These are phyloP conservation scores for Vicia sativa DNA, from an alignment of 306 rosid genomes.

Conservation along the genomic window DNA sequence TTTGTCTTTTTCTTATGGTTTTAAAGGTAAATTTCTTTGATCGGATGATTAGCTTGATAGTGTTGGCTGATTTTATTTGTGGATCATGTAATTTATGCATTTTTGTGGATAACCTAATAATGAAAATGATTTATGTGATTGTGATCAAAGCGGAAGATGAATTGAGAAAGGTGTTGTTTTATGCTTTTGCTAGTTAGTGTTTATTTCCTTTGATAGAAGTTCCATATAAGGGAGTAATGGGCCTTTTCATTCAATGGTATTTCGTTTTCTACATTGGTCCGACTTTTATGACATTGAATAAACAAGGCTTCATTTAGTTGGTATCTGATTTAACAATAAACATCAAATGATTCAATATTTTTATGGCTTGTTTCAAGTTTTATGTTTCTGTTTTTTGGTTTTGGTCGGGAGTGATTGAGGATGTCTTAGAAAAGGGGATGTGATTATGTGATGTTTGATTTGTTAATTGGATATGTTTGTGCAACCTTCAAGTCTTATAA, in stretches of 20 bases:
- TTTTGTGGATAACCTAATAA: background rate
- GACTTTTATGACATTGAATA: background rate
- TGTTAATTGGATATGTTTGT: background rate
- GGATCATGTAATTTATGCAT: conserved; percentile 22
- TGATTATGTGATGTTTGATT: background rate
- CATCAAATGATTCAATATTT: conserved; percentile 5
- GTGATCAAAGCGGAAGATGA: background rate
- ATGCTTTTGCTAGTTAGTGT: background rate
- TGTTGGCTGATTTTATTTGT: conserved; percentile 15
- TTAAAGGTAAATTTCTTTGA: background rate
- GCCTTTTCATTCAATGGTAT: conserved; percentile 8
- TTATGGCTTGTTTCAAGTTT: background rate
- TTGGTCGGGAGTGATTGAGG: conserved; percentile 1
- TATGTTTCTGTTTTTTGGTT: conserved; percentile 1
- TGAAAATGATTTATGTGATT: background rate
- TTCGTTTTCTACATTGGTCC: conserved; percentile 24
- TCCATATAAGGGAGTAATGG: background rate
- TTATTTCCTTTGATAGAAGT: conserved; percentile 7
- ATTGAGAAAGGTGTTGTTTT: conserved; percentile 20
- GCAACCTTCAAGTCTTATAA: background rate
- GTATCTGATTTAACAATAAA: background rate
- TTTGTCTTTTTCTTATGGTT: background rate
- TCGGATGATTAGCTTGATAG: background rate
- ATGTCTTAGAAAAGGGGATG: background rate
- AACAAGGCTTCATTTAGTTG: conserved; percentile 6